A percentile compares a stretch with the other conserved stretches of the same genome.
Evolutionary conservation across 192 early-diverging fungal species (phyloP).

Genomic region (Coemansia sp.): DNA sequence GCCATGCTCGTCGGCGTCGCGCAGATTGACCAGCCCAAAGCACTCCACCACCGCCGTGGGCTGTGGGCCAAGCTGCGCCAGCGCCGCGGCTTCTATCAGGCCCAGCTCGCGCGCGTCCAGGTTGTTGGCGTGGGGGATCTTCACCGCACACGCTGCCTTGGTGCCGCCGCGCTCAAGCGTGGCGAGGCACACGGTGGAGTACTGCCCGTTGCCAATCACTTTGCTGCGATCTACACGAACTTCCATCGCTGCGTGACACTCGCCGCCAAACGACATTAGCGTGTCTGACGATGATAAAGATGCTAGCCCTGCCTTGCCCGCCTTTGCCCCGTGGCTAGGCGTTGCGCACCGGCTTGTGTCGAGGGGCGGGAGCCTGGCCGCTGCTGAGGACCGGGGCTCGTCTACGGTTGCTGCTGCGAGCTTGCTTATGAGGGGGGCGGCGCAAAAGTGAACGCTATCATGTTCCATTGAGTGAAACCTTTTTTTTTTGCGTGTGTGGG

Average conservation of each 20-base stretch:
- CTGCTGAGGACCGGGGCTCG: constrained; percentile 7
- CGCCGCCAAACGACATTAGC: constrained; percentile 8
- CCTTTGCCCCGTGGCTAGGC: constrained; percentile 12
- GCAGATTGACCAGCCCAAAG: constrained; percentile 42
- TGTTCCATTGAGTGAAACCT: constrained; percentile 25
- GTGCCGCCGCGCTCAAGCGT: constrained; percentile 8
- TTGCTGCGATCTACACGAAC: constrained; percentile 30
- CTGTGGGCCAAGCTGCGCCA: constrained; percentile 33
- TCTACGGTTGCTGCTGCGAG: constrained; percentile 1
- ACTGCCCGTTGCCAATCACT: constrained; percentile 47
- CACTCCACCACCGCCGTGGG: constrained; percentile 34
- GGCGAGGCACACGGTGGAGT: constrained; percentile 46
- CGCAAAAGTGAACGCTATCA: constrained; percentile 24
- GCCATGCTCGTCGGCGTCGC: constrained; percentile 8
- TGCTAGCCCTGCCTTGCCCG: constrained; percentile 1
- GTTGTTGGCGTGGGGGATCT: constrained; percentile 44
- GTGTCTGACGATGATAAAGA: constrained; percentile 29
- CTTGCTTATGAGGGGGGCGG: constrained; percentile 29
- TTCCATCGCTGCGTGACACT: constrained; percentile 7
- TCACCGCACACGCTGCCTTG: constrained; percentile 26
- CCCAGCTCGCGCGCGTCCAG: constrained; percentile 51
- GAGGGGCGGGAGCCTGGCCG: constrained; percentile 29
- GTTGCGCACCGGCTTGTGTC: constrained; percentile 45
- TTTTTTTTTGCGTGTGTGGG: background rate
- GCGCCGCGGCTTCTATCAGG: constrained; percentile 46